phyloP scores from a whole-genome alignment of 2,329 filamentous ascomycete species.

The Xylariaceae sp. region DNA sequence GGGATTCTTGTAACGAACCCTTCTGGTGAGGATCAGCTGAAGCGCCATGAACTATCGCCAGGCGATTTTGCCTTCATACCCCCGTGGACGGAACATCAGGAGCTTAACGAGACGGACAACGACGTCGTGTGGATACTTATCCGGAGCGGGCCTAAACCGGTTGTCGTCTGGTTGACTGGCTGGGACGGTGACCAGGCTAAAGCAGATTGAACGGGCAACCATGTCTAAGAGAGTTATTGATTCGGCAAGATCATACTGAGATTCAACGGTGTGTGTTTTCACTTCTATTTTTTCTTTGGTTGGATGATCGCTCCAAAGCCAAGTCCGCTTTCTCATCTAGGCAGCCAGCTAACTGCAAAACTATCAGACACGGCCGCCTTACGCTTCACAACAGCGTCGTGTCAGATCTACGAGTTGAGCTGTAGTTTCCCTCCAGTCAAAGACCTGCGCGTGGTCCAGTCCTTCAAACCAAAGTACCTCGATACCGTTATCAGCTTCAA shows the following conservation, averaged over 20 bases:
- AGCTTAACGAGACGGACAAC: constrained; percentile 57
- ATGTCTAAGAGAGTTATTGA: constrained; percentile 1
- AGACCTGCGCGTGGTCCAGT: constrained; percentile 60
- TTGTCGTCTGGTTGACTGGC: constrained; percentile 56
- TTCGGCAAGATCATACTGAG: constrained; percentile 4
- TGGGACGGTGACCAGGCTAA: constrained; percentile 51
- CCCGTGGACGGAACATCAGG: constrained; percentile 65
- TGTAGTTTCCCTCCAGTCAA: constrained; percentile 35
- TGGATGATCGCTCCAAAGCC: no score
- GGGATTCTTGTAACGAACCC: constrained; percentile 56
- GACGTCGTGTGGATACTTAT: constrained; percentile 61
- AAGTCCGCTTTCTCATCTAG: no score
- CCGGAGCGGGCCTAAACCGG: constrained; percentile 54
- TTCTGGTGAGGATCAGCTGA: constrained; percentile 44
- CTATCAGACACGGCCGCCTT: no score
- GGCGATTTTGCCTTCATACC: constrained; percentile 69
- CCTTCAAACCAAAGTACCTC: constrained; percentile 56
- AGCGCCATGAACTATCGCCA: constrained; percentile 50
- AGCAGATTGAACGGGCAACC: constrained; percentile 20
- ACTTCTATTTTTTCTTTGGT: no score
- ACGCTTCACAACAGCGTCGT: constrained; percentile 21
- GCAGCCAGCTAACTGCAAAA: no score
- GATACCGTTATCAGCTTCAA: constrained; percentile 34
- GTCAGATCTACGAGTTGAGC: constrained; percentile 27
- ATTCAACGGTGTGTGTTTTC: no score